Evolutionary conservation across 2,329 filamentous ascomycete species (phyloP).

Genomic region (Dothideomycetes sp.): DNA sequence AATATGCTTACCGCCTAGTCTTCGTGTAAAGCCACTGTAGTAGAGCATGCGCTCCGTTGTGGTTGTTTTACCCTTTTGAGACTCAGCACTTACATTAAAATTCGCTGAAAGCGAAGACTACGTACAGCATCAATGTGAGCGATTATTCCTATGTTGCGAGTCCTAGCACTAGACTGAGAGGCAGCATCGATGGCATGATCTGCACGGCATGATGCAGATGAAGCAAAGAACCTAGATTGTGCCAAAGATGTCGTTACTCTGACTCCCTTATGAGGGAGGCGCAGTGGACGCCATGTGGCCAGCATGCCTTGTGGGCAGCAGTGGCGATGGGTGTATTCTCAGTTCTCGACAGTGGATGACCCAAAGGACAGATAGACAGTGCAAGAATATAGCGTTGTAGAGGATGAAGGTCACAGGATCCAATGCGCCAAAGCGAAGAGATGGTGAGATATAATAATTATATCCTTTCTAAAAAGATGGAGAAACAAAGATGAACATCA

Average conservation of each 20-base stretch:
- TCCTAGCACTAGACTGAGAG: slow-evolving; percentile 24
- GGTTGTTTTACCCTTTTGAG: slow-evolving; percentile 72
- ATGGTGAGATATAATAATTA: too few species aligned
- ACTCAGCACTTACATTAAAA: slow-evolving; percentile 10
- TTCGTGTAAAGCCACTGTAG: slow-evolving; percentile 79
- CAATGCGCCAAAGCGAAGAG: too few species aligned
- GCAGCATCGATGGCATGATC: slow-evolving; percentile 1
- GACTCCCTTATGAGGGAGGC: background rate
- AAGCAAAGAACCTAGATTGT: slow-evolving; percentile 7
- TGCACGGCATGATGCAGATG: slow-evolving; percentile 5
- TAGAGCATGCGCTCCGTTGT: slow-evolving; percentile 99
- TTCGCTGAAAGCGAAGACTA: slow-evolving; percentile 7
- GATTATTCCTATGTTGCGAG: slow-evolving; percentile 95
- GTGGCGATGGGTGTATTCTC: background rate
- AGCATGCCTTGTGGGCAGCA: slow-evolving; percentile 2
- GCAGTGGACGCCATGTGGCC: slow-evolving; percentile 4
- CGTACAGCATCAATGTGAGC: slow-evolving; percentile 86
- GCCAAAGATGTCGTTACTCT: slow-evolving; percentile 1
- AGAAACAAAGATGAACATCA: too few species aligned
- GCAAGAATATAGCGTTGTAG: too few species aligned
- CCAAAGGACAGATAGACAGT: too few species aligned
- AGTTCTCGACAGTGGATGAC: too few species aligned
- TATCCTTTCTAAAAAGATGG: too few species aligned
- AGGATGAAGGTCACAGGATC: too few species aligned
- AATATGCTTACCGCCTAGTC: slow-evolving; percentile 59